These are phyloP conservation scores for Candida argentea DNA, from an alignment of 805 yeast species.

Conservation along the genomic window DNA sequence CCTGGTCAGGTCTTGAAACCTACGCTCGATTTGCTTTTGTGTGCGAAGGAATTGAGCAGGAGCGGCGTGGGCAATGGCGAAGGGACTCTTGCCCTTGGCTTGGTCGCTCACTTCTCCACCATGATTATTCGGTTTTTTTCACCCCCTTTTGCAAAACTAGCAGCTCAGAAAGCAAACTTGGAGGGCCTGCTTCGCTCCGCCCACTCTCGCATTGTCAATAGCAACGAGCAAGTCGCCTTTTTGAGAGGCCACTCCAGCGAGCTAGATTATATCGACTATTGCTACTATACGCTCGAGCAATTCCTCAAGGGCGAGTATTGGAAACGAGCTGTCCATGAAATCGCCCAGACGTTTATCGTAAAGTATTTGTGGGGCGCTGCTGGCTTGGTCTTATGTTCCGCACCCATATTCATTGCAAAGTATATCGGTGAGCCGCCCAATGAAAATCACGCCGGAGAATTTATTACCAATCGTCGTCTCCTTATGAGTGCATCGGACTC, in stretches of 20 bases:
- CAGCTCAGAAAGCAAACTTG: constrained; percentile 63
- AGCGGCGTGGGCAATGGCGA: constrained; percentile 64
- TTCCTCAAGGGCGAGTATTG: constrained; percentile 69
- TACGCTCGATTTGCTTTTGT: constrained; percentile 62
- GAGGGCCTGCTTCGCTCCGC: constrained; percentile 79
- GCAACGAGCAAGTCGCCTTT: constrained; percentile 81
- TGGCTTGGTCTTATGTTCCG: constrained; percentile 77
- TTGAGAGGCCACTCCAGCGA: constrained; percentile 76
- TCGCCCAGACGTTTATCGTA: constrained; percentile 79
- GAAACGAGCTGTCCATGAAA: constrained; percentile 69
- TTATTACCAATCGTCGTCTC: constrained; percentile 80
- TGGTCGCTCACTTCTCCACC: constrained; percentile 75
- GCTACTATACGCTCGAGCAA: constrained; percentile 71
- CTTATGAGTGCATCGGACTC: constrained; percentile 80
- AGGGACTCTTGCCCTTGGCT: constrained; percentile 68
- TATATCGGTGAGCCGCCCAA: constrained; percentile 36
- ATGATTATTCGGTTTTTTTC: constrained; percentile 62
- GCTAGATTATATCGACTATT: constrained; percentile 61
- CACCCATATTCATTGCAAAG: constrained; percentile 69
- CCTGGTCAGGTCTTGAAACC: constrained; percentile 85
- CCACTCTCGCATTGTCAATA: constrained; percentile 71
- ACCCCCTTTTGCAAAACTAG: constrained; percentile 81
- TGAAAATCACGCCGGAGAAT: constrained; percentile 58
- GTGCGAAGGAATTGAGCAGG: constrained; percentile 67
- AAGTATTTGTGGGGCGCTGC: constrained; percentile 96